Evolutionary conservation across 2,329 filamentous ascomycete genomes (phyloP).

Genomic region (Claviceps cyperi): DNA sequence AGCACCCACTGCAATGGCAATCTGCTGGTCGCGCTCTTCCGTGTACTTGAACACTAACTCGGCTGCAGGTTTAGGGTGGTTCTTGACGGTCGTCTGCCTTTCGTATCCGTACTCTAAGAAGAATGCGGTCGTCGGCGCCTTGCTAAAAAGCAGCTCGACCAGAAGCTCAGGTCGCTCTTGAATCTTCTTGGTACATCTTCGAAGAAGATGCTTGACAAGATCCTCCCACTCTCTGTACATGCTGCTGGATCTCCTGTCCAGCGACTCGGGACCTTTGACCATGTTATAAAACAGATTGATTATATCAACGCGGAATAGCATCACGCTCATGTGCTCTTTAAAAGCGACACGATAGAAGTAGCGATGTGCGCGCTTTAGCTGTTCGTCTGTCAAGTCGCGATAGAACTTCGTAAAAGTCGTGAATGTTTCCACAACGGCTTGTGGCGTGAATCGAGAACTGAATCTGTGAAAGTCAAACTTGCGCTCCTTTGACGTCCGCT

Average conservation of each 20-base stretch:
- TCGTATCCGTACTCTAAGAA: conserved; percentile 88
- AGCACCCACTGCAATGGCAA: conserved; percentile 66
- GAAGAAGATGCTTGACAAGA: conserved; percentile 69
- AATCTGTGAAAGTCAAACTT: conserved; percentile 91
- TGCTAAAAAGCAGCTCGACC: conserved; percentile 90
- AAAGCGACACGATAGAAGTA: conserved; percentile 92
- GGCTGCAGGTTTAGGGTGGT: conserved; percentile 54
- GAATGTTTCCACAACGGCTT: conserved; percentile 81
- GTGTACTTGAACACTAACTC: conserved; percentile 71
- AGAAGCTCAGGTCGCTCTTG: conserved; percentile 73
- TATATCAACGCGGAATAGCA: conserved; percentile 85
- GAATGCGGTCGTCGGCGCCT: conserved; percentile 67
- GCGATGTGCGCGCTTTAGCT: conserved; percentile 82
- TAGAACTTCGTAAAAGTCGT: conserved; percentile 68
- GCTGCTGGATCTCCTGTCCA: conserved; percentile 45
- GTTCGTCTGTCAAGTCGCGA: conserved; percentile 59
- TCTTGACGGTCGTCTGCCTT: conserved; percentile 54
- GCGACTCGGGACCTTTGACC: conserved; percentile 71
- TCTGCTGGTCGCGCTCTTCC: conserved; percentile 53
- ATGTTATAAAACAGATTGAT: conserved; percentile 78
- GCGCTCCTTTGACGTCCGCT: conserved; percentile 61
- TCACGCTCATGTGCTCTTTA: conserved; percentile 80
- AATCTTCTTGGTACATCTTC: conserved; percentile 69
- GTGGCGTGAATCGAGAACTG: conserved; percentile 63
- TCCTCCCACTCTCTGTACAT: conserved; percentile 83